phyloP scores from a whole-genome alignment of 2,329 filamentous ascomycete genomes.

The Lasiodiplodia hormozganensis region DNA sequence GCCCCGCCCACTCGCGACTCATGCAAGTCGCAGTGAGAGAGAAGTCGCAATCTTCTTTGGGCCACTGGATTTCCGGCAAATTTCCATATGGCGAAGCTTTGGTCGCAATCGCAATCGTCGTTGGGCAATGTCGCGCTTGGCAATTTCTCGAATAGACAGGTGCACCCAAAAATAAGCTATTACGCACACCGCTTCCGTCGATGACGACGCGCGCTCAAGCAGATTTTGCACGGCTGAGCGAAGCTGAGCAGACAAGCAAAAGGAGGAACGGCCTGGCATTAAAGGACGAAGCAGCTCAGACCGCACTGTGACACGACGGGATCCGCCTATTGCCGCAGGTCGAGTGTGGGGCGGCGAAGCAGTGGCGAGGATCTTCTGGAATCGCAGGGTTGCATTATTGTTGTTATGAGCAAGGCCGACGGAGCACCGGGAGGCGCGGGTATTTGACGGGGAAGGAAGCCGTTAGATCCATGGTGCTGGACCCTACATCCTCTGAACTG shows the following conservation, averaged over 20 bases:
- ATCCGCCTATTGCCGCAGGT: not conserved
- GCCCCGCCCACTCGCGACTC: not conserved
- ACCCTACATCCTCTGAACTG: not conserved
- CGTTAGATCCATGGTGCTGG: conserved; percentile 12
- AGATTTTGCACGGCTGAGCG: not conserved
- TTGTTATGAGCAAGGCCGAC: not conserved
- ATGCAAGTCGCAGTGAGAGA: not conserved
- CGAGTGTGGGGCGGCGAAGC: no score
- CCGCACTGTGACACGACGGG: not conserved
- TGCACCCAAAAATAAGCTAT: no score
- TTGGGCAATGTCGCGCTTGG: no score
- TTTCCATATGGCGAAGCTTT: not conserved
- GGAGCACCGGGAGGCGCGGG: conserved; percentile 4
- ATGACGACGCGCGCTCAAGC: no score
- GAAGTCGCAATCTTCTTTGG: not conserved
- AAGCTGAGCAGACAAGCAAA: not conserved
- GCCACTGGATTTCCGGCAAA: not conserved
- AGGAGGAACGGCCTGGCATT: not conserved
- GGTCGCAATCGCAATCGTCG: not conserved
- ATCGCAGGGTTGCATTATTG: not conserved
- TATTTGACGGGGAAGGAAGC: not conserved
- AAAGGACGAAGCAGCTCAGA: not conserved
- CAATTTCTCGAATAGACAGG: no score
- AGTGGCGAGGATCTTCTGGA: not conserved
- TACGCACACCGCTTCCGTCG: no score